Conservation (phyloP, 306 rosid genomes). For the Clitoria ternatea region DNA sequence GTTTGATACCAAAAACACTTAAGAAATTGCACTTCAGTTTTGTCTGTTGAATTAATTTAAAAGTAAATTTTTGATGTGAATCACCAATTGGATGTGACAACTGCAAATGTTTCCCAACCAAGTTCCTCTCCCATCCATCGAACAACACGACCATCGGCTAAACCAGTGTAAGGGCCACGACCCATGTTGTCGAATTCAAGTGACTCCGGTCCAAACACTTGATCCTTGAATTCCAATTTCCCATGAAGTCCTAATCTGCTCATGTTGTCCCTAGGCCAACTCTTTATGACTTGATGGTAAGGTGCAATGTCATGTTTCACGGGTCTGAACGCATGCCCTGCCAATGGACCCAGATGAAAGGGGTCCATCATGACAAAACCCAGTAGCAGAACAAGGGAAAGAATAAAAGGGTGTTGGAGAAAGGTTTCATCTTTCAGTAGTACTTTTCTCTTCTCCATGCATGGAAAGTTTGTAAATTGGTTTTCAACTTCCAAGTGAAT, state of each 20-base stretch:
- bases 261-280: conserved; percentile 77
- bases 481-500: no score
- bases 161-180: conserved; percentile 80
- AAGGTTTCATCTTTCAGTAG: conserved; percentile 56
- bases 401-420: conserved; percentile 63
- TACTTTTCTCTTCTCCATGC: conserved; percentile 66
- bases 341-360: conserved; percentile 69
- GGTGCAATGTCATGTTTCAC: conserved; percentile 81
- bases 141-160: conserved; percentile 90
- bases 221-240: conserved; percentile 54
- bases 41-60: no score
- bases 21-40: no score
- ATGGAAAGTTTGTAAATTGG: conserved; percentile 11
- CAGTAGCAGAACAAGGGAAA: conserved; percentile 46
- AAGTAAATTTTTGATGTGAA: neutral
- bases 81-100: conserved; percentile 74
- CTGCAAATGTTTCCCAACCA: conserved; percentile 95
- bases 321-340: conserved; percentile 62
- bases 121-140: conserved; percentile 82
- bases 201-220: conserved; percentile 91
- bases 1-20: no score
- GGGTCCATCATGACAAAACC: conserved; percentile 84
- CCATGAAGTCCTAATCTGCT: conserved; percentile 58
- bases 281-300: conserved; percentile 68
- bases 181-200: conserved; percentile 74